Percentiles rank a stretch among this genome's conserved stretches.
Conservation (phyloP, 768 basidiomycete genomes). For the Mycena haematopus region DNA sequence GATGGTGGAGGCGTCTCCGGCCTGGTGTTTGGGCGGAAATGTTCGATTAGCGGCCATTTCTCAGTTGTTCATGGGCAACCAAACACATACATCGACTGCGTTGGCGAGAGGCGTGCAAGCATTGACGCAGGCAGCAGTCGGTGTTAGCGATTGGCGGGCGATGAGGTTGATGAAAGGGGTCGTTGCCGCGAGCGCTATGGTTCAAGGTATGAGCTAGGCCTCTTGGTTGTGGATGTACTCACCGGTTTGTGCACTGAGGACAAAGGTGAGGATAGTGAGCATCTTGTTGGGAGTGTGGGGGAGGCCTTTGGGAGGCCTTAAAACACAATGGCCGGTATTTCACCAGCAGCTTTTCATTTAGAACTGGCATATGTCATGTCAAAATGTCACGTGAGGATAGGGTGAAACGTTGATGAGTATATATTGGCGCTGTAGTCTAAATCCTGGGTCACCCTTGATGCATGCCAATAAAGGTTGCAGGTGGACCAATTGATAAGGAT, state of each 20-base stretch:
- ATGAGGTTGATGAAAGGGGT: not conserved
- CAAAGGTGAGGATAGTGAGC: not conserved
- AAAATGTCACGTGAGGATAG: too few relatives aligned
- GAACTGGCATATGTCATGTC: too few relatives aligned
- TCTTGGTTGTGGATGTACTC: not conserved
- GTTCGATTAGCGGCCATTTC: too few relatives aligned
- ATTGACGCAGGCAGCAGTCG: not conserved
- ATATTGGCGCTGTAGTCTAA: too few relatives aligned
- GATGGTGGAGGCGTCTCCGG: not conserved
- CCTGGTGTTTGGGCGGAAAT: not conserved
- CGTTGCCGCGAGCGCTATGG: conserved; percentile 1
- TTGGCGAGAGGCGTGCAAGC: conserved; percentile 12
- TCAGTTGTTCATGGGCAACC: too few relatives aligned
- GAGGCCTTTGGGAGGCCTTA: not conserved
- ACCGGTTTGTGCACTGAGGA: not conserved
- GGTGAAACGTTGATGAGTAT: too few relatives aligned
- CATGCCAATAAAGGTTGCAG: too few relatives aligned
- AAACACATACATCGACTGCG: not conserved
- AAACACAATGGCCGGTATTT: too few relatives aligned
- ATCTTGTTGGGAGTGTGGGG: not conserved
- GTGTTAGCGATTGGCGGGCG: conserved; percentile 1
- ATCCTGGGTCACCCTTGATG: too few relatives aligned
- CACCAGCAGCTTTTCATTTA: too few relatives aligned
- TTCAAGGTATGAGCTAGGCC: not conserved
- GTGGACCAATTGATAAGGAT: too few relatives aligned